These are phyloP conservation scores for Pichia occidentalis DNA, from an alignment of 805 yeast species.

Conservation along the genomic window DNA sequence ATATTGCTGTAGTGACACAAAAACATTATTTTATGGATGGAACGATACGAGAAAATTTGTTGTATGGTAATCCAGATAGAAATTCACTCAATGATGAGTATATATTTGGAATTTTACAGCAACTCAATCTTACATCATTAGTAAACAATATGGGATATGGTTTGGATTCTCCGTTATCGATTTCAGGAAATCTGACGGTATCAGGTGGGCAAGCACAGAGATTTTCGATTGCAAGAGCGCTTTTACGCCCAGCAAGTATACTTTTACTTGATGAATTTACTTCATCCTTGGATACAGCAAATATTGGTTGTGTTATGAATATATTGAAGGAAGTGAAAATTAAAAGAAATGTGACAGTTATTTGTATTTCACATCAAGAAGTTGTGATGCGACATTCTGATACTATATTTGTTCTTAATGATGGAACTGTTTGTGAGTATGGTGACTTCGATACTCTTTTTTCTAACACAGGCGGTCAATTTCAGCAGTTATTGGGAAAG, in stretches of 20 bases:
- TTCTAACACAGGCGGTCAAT: constrained; percentile 7
- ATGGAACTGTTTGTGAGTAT: constrained; percentile 43
- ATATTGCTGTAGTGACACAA: constrained; percentile 71
- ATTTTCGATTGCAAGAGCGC: constrained; percentile 74
- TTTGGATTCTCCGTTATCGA: constrained; percentile 53
- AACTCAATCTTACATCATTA: constrained; percentile 49
- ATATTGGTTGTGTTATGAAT: constrained; percentile 42
- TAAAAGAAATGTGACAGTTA: constrained; percentile 33
- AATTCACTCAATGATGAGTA: constrained; percentile 21
- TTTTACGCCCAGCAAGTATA: constrained; percentile 57
- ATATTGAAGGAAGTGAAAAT: constrained; percentile 36
- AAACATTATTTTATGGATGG: constrained; percentile 67
- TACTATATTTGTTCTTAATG: constrained; percentile 39
- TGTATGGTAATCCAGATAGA: constrained; percentile 44
- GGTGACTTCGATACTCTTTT: constrained; percentile 30
- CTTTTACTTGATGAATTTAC: constrained; percentile 88
- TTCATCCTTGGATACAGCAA: constrained; percentile 71
- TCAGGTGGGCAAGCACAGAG: constrained; percentile 94
- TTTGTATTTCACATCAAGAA: constrained; percentile 69
- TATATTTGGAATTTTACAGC: constrained; percentile 34
- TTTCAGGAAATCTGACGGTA: constrained; percentile 35
- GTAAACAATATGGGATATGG: constrained; percentile 50
- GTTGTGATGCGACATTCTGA: constrained; percentile 59
- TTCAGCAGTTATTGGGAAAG: no score
- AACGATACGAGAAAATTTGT: constrained; percentile 60